Conservation (phyloP, 2,329 filamentous ascomycete genomes). For the Penicillium sp. region DNA sequence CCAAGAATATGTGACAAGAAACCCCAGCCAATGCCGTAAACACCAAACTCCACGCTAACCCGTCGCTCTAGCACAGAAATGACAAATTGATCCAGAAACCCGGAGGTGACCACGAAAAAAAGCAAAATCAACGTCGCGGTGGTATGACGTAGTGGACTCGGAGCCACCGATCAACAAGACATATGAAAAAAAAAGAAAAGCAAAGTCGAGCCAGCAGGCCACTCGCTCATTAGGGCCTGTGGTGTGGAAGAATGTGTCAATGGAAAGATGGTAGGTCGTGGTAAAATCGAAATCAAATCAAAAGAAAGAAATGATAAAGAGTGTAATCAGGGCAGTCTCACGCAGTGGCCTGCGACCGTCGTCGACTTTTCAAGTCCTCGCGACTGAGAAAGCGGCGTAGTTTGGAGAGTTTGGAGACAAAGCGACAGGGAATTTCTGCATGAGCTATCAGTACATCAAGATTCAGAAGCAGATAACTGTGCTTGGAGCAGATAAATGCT, state of each 20-base stretch:
- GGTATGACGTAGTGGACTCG: not conserved
- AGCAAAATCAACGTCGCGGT: not conserved
- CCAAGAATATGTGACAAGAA: not conserved
- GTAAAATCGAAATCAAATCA: constrained; percentile 5
- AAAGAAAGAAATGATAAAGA: constrained; percentile 7
- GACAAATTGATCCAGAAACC: not conserved
- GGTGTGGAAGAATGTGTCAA: not conserved
- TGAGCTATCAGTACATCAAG: not conserved
- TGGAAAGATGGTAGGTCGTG: not conserved
- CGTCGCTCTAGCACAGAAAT: not conserved
- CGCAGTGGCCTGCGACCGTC: constrained; percentile 19
- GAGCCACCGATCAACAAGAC: not conserved
- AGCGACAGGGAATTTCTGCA: constrained; percentile 30
- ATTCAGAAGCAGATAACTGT: constrained; percentile 10
- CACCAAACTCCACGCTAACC: constrained; percentile 11
- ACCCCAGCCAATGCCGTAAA: not conserved
- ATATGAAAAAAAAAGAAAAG: constrained; percentile 9
- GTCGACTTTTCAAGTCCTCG: constrained; percentile 33
- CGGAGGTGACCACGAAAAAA: not conserved
- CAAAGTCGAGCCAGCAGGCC: constrained; percentile 1
- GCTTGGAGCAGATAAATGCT: not conserved
- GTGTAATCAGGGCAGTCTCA: constrained; percentile 5
- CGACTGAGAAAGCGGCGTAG: constrained; percentile 37
- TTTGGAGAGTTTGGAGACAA: constrained; percentile 37
- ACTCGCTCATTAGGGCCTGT: constrained; percentile 11